phyloP scores from a whole-genome alignment of 495 filamentous ascomycete species.

The Neurospora sp. region DNA sequence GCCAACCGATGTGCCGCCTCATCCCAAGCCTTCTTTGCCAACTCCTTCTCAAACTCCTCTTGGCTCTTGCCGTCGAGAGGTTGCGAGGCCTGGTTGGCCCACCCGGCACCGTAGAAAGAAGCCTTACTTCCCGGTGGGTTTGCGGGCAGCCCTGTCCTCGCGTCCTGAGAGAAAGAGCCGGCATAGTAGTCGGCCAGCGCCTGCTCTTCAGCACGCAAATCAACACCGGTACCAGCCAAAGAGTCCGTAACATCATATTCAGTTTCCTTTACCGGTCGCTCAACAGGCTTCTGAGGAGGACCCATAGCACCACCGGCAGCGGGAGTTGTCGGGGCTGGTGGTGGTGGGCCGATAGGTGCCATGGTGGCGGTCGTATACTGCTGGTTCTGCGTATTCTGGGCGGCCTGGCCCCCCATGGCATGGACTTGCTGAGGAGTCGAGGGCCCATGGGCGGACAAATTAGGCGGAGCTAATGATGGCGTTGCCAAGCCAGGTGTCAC shows the following conservation, averaged over 20 bases:
- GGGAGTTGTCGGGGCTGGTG: constrained; percentile 13
- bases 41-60: constrained; percentile 39
- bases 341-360: constrained; percentile 18
- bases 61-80: constrained; percentile 34
- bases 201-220: constrained; percentile 74
- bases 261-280: constrained; percentile 57
- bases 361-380: constrained; percentile 33
- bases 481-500: not conserved
- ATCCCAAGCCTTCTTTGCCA: constrained; percentile 36
- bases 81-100: constrained; percentile 44
- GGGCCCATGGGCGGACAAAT: not conserved
- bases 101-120: constrained; percentile 50
- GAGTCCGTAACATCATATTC: constrained; percentile 64
- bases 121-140: constrained; percentile 34
- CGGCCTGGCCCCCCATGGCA: not conserved
- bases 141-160: constrained; percentile 36
- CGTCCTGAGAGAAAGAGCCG: constrained; percentile 23
- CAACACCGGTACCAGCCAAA: constrained; percentile 66
- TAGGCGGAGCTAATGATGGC: not conserved
- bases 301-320: constrained; percentile 50
- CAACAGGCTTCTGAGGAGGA: constrained; percentile 63
- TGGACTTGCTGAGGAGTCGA: not conserved
- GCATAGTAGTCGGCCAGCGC: constrained; percentile 50
- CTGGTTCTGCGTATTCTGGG: constrained; percentile 1
- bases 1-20: constrained; percentile 34